Evolutionary conservation across 306 rosid species (phyloP).

Genomic region (Prunus kanzakura): DNA sequence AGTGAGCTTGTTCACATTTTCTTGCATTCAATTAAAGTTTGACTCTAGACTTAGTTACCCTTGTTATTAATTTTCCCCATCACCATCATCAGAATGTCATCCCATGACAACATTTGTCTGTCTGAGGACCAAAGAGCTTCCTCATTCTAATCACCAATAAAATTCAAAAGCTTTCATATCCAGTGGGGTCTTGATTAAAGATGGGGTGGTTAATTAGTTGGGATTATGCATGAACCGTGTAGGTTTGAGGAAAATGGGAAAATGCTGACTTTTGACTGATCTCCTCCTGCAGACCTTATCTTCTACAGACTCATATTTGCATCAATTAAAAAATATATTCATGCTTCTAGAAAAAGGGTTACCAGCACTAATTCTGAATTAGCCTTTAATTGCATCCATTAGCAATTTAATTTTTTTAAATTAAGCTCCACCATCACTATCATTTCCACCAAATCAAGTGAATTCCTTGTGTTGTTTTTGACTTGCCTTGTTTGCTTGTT

Average conservation of each 20-base stretch:
- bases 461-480: neutral
- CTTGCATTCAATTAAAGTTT: neutral
- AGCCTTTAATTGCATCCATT: neutral
- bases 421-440: neutral
- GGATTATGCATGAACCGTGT: neutral
- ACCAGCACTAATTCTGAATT: neutral
- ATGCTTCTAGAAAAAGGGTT: slow-evolving; percentile 3
- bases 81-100: neutral
- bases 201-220: neutral
- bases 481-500: neutral
- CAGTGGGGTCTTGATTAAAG: neutral
- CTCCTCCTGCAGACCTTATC: neutral
- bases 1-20: neutral
- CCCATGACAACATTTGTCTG: neutral
- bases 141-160: neutral
- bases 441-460: neutral
- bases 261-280: neutral
- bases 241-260: neutral
- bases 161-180: neutral
- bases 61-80: neutral
- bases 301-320: neutral
- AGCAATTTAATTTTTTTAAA: too few species aligned
- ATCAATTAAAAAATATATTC: neutral
- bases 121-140: neutral
- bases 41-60: neutral